These are phyloP conservation scores for Cercospora berteroae DNA, from an alignment of 2,329 filamentous ascomycete genomes.

Conservation along the genomic window DNA sequence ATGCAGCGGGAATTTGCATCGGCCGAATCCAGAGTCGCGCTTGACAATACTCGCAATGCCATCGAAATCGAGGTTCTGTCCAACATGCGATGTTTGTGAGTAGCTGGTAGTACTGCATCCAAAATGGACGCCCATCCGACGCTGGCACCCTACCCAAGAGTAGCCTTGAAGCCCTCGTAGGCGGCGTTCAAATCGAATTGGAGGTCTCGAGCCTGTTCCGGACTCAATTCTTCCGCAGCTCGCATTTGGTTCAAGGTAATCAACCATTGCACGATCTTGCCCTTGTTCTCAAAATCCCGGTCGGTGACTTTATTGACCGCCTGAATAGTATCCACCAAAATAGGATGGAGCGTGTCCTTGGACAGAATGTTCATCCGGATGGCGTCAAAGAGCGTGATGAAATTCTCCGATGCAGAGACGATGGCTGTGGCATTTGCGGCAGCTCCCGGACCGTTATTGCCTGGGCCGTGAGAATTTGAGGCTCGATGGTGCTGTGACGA, in stretches of 20 bases:
- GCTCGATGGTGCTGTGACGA: slow-evolving; percentile 20
- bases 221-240: slow-evolving; percentile 83
- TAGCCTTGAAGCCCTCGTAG: slow-evolving; percentile 89
- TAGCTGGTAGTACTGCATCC: neutral
- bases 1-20: neutral
- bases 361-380: slow-evolving; percentile 87
- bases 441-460: slow-evolving; percentile 20
- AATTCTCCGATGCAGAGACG: slow-evolving; percentile 93
- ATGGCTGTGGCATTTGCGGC: slow-evolving; percentile 51
- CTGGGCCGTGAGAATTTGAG: slow-evolving; percentile 21
- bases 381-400: slow-evolving; percentile 96
- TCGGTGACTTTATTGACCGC: slow-evolving; percentile 97
- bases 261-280: slow-evolving; percentile 98
- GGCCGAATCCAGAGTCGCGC: neutral
- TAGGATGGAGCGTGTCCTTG: slow-evolving; percentile 93
- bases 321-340: slow-evolving; percentile 93
- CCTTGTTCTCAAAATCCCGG: slow-evolving; percentile 88
- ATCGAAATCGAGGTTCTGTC: neutral
- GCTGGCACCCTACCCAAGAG: slow-evolving; percentile 48
- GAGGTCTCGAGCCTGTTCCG: slow-evolving; percentile 83
- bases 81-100: neutral
- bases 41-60: neutral
- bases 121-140: neutral
- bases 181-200: slow-evolving; percentile 92
- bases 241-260: slow-evolving; percentile 98